These are phyloP conservation scores for Heliamphora pulchella DNA, from an alignment of 179 eudicot genomes.

Conservation along the genomic window DNA sequence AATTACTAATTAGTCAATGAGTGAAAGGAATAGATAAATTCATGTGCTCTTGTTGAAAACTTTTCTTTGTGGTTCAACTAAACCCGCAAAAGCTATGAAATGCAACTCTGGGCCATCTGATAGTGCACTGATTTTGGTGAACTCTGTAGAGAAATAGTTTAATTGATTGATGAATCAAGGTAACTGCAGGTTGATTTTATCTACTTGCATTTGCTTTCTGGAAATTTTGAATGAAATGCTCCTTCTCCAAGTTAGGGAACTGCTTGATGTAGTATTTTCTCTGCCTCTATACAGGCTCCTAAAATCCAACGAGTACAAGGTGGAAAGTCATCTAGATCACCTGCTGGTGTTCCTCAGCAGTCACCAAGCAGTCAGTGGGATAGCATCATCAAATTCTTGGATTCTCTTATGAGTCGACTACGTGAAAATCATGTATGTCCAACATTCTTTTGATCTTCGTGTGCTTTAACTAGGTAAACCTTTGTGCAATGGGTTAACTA, in stretches of 20 bases:
- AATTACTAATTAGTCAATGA: too few relatives aligned
- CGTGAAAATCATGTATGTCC: slow-evolving; percentile 68
- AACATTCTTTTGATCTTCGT: slow-evolving; percentile 5
- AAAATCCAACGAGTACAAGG: slow-evolving; percentile 64
- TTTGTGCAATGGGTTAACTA: neutral
- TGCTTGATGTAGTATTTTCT: slow-evolving; percentile 3
- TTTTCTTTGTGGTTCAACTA: neutral
- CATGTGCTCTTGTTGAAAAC: too few relatives aligned
- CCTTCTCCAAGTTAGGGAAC: neutral
- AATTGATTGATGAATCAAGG: neutral
- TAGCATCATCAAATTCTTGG: slow-evolving; percentile 82
- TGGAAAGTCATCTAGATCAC: slow-evolving; percentile 80
- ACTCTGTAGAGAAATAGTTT: neutral
- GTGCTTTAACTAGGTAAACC: neutral
- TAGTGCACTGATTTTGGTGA: neutral
- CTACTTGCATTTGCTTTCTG: neutral
- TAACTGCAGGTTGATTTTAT: neutral
- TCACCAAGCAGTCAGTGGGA: slow-evolving; percentile 80
- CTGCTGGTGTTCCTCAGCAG: slow-evolving; percentile 64
- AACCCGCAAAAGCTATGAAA: neutral
- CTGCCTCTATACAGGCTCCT: slow-evolving; percentile 54
- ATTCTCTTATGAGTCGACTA: slow-evolving; percentile 76
- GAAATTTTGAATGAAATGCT: neutral
- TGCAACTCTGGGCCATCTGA: neutral
- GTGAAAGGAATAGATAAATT: too few relatives aligned